A percentile compares a stretch with the other conserved stretches of the same genome.
These are phyloP conservation scores for Imleria badia DNA, from an alignment of 768 basidiomycete species.

Conservation along the genomic window DNA sequence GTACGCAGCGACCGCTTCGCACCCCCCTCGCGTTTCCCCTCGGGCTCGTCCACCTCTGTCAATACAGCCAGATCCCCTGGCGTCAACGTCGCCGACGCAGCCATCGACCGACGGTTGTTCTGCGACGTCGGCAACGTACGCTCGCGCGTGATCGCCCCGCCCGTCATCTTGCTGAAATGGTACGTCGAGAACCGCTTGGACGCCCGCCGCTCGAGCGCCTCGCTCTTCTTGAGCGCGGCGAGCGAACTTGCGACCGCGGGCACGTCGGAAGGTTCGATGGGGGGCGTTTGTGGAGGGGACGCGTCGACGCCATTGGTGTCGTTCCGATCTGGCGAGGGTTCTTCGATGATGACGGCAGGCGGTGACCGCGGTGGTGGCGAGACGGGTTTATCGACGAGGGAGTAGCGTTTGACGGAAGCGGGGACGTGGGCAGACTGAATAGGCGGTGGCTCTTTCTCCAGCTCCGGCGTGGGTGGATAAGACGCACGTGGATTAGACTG, in stretches of 20 bases:
- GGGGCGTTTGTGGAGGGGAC: slow-evolving; percentile 38
- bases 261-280: slow-evolving; percentile 39
- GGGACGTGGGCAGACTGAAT: slow-evolving; percentile 43
- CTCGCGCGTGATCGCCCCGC: slow-evolving; percentile 45
- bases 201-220: slow-evolving; percentile 85
- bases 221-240: slow-evolving; percentile 84
- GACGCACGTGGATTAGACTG: slow-evolving; percentile 6
- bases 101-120: slow-evolving; percentile 71
- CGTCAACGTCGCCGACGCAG: slow-evolving; percentile 60
- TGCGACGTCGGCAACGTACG: slow-evolving; percentile 46
- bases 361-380: slow-evolving; percentile 41
- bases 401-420: slow-evolving; percentile 72
- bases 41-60: slow-evolving; percentile 65
- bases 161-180: slow-evolving; percentile 92
- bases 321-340: slow-evolving; percentile 24
- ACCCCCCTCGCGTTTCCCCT: slow-evolving; percentile 16
- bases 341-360: slow-evolving; percentile 47
- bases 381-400: slow-evolving; percentile 72
- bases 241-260: slow-evolving; percentile 79
- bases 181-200: slow-evolving; percentile 96
- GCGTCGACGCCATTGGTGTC: slow-evolving; percentile 27
- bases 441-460: slow-evolving; percentile 27
- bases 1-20: slow-evolving; percentile 35
- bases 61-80: slow-evolving; percentile 71
- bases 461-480: slow-evolving; percentile 20